phyloP scores from a whole-genome alignment of 768 basidiomycete species.

The Thelephora ganbajun region DNA sequence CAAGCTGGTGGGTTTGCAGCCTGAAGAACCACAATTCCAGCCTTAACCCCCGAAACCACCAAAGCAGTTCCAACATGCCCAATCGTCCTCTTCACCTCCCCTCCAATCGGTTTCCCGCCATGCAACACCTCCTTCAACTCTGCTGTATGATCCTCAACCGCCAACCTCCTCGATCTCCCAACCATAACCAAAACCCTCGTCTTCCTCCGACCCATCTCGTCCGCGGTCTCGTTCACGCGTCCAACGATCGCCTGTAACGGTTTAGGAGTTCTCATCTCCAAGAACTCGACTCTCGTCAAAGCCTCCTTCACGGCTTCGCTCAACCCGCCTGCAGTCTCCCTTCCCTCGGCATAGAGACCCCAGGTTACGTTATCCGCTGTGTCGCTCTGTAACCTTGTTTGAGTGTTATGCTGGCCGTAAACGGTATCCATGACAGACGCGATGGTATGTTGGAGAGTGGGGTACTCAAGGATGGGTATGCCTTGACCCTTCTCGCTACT shows the following conservation, averaged over 20 bases:
- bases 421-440: constrained; percentile 37
- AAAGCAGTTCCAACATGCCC: constrained; percentile 77
- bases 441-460: not conserved
- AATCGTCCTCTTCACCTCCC: constrained; percentile 67
- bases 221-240: constrained; percentile 21
- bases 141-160: constrained; percentile 53
- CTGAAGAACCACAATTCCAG: constrained; percentile 59
- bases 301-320: constrained; percentile 16
- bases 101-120: constrained; percentile 31
- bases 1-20: constrained; percentile 15
- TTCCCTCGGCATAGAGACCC: constrained; percentile 38
- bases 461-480: not conserved
- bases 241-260: constrained; percentile 44
- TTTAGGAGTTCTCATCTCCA: constrained; percentile 33
- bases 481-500: constrained; percentile 4
- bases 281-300: constrained; percentile 50
- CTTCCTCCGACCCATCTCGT: constrained; percentile 8
- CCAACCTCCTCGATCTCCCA: constrained; percentile 65
- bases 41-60: constrained; percentile 43
- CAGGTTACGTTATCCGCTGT: constrained; percentile 76
- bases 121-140: constrained; percentile 57
- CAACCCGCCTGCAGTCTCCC: constrained; percentile 2
- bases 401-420: constrained; percentile 39
- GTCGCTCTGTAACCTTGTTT: constrained; percentile 60
- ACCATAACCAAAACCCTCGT: constrained; percentile 45